Conservation (phyloP, 208 protist species). For the Blastocrithidia nonstop region DNA sequence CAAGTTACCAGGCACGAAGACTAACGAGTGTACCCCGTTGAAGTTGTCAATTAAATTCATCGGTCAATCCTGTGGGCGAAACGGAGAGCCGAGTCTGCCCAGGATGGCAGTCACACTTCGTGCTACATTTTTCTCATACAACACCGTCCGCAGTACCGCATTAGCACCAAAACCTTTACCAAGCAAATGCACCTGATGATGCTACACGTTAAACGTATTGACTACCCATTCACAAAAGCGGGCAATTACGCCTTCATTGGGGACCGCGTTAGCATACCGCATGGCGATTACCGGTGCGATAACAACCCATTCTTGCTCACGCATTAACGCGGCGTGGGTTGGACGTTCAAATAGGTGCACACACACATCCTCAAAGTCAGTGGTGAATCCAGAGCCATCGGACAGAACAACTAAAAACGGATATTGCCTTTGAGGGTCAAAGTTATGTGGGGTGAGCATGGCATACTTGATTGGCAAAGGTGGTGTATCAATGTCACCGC, state of each 20-base stretch:
- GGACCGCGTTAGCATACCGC: conserved; percentile 58
- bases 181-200: conserved; percentile 67
- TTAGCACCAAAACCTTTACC: conserved; percentile 74
- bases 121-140: conserved; percentile 57
- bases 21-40: conserved; percentile 67
- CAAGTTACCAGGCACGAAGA: conserved; percentile 68
- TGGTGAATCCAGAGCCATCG: conserved; percentile 50
- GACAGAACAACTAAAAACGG: conserved; percentile 73
- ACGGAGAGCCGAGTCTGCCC: conserved; percentile 51
- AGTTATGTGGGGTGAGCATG: conserved; percentile 56
- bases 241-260: conserved; percentile 64
- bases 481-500: conserved; percentile 46
- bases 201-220: conserved; percentile 56
- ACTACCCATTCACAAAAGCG: conserved; percentile 78
- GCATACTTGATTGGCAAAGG: conserved; percentile 55
- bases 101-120: conserved; percentile 68
- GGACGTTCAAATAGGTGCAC: conserved; percentile 78
- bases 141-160: conserved; percentile 51
- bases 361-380: conserved; percentile 81
- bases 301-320: conserved; percentile 62
- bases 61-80: conserved; percentile 46
- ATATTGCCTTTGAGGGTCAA: conserved; percentile 31
- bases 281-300: conserved; percentile 62
- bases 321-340: conserved; percentile 40
- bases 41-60: conserved; percentile 67